phyloP scores from a whole-genome alignment of 257 asterid genomes.

The Echium plantagineum region DNA sequence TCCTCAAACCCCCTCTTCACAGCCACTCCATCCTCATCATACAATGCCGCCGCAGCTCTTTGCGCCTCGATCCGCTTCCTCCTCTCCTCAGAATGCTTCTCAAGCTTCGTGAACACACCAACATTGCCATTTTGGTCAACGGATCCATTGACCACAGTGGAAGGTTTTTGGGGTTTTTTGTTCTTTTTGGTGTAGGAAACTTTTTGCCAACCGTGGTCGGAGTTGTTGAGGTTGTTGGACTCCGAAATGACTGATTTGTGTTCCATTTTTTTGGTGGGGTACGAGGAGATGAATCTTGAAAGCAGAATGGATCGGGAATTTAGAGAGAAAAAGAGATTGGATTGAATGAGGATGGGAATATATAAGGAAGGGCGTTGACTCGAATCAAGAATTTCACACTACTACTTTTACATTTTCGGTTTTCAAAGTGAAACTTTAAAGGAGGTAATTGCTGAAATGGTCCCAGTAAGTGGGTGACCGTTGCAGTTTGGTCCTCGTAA shows the following conservation, averaged over 20 bases:
- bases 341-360: no score
- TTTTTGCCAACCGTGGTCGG: not conserved
- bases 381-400: no score
- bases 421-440: no score
- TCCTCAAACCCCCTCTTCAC: not conserved
- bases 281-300: no score
- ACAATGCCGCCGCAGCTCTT: not conserved
- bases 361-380: no score
- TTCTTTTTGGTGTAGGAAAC: not conserved
- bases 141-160: not conserved
- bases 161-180: not conserved
- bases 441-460: no score
- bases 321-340: not conserved
- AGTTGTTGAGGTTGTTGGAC: not conserved
- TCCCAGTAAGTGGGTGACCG: no score
- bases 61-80: not conserved
- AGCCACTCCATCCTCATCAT: not conserved
- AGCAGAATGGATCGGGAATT: not conserved
- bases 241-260: not conserved
- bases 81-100: not conserved
- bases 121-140: not conserved
- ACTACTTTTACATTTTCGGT: no score
- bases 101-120: not conserved
- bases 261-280: not conserved
- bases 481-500: no score